Conservation (phyloP, 1,284 basidiomycete species). For the Malassezia furfur region DNA sequence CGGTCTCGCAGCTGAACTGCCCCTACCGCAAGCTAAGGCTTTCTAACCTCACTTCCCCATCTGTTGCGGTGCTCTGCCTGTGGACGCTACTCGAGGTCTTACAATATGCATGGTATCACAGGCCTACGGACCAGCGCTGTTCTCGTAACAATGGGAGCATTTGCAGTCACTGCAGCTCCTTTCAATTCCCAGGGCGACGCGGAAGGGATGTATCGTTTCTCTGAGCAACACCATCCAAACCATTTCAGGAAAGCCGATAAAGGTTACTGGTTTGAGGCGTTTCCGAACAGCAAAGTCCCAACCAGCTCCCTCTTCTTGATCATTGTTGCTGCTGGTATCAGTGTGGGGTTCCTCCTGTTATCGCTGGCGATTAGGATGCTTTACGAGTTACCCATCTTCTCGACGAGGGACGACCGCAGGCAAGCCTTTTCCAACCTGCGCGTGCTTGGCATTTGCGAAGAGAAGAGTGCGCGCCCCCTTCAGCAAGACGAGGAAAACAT, state of each 20-base stretch:
- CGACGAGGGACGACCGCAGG: constrained; percentile 3
- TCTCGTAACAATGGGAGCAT: too few species aligned
- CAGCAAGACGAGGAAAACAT: not conserved
- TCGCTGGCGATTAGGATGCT: not conserved
- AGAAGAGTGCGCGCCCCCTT: not conserved
- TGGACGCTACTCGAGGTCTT: too few species aligned
- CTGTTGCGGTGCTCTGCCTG: too few species aligned
- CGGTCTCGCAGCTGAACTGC: too few species aligned
- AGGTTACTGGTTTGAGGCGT: constrained; percentile 10
- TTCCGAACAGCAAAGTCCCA: constrained; percentile 11
- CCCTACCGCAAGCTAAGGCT: too few species aligned
- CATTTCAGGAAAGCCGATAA: not conserved
- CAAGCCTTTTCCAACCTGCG: constrained; percentile 11
- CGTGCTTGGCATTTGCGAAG: constrained; percentile 7
- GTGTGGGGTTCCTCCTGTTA: not conserved
- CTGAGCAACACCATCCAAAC: not conserved
- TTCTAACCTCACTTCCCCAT: too few species aligned
- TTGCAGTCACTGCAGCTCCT: too few species aligned
- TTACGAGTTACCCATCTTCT: not conserved
- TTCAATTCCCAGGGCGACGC: not conserved
- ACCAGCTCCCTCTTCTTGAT: not conserved
- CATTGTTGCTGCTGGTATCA: constrained; percentile 1
- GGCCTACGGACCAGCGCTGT: too few species aligned
- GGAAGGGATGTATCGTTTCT: not conserved
- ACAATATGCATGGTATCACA: too few species aligned